These are phyloP conservation scores for Apium graveolens DNA, from an alignment of 129 eudicot genomes.

Conservation along the genomic window DNA sequence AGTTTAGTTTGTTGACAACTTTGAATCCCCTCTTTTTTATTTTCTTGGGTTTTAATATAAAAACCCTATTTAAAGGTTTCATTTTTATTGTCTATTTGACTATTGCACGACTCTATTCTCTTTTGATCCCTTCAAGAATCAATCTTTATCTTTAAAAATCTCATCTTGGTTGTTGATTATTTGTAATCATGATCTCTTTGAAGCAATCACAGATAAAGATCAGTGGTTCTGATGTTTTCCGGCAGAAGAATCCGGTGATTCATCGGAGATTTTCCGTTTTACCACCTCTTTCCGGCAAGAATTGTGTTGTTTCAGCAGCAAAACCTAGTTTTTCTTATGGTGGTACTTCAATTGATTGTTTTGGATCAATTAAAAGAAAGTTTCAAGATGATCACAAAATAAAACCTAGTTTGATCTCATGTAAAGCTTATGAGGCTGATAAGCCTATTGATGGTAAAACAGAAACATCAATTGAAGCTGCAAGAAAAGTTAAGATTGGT, in stretches of 20 bases:
- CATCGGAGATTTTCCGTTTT: slow-evolving; percentile 16
- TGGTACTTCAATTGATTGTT: slow-evolving; percentile 24
- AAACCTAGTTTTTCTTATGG: slow-evolving; percentile 20
- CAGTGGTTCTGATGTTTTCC: slow-evolving; percentile 24
- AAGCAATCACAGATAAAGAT: slow-evolving; percentile 31
- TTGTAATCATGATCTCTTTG: slow-evolving; percentile 34
- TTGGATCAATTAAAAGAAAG: slow-evolving; percentile 17
- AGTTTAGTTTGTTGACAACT: not conserved
- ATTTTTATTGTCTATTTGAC: not conserved
- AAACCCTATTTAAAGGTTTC: not conserved
- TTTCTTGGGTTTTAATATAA: not conserved
- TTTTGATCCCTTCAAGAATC: slow-evolving; percentile 9
- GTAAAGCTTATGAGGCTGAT: slow-evolving; percentile 52
- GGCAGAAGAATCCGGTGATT: slow-evolving; percentile 12
- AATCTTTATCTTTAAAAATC: not conserved
- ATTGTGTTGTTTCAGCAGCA: slow-evolving; percentile 12
- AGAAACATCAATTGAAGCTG: slow-evolving; percentile 36
- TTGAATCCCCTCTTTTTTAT: not conserved
- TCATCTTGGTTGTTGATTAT: not conserved
- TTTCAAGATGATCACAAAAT: slow-evolving; percentile 14
- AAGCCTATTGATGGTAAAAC: slow-evolving; percentile 17
- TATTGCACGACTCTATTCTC: not conserved
- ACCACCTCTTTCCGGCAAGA: slow-evolving; percentile 19
- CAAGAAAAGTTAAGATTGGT: slow-evolving; percentile 59
- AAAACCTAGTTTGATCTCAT: slow-evolving; percentile 15